Evolutionary conservation across 805 yeast genomes (phyloP).

Genomic region (Starmerella riodocensis): DNA sequence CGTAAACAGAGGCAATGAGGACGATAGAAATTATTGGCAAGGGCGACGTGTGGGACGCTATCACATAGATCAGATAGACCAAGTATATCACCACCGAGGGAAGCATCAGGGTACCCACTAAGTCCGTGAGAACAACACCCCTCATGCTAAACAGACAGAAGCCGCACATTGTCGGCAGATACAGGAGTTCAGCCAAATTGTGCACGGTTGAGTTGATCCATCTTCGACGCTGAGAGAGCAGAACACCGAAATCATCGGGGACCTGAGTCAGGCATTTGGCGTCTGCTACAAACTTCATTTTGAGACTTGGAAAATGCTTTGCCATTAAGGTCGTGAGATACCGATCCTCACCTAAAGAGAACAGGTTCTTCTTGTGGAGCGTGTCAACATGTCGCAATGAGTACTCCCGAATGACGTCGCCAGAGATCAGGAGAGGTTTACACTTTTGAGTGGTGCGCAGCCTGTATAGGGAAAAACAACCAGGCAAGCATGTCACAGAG

Average conservation of each 20-base stretch:
- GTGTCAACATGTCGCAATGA: constrained; percentile 45
- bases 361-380: constrained; percentile 46
- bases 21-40: constrained; percentile 40
- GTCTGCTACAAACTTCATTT: constrained; percentile 42
- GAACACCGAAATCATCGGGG: constrained; percentile 63
- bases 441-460: constrained; percentile 35
- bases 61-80: constrained; percentile 38
- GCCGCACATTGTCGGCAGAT: constrained; percentile 48
- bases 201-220: constrained; percentile 59
- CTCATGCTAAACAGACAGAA: constrained; percentile 50
- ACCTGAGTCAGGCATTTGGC: constrained; percentile 47
- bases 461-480: constrained; percentile 50
- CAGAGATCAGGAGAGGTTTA: constrained; percentile 46
- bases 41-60: constrained; percentile 40
- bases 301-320: constrained; percentile 43
- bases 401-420: constrained; percentile 46
- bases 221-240: constrained; percentile 84
- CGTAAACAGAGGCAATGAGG: constrained; percentile 43
- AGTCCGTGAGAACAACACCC: constrained; percentile 43
- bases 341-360: constrained; percentile 51
- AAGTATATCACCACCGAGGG: constrained; percentile 47
- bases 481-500: constrained; percentile 52
- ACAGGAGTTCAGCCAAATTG: constrained; percentile 44
- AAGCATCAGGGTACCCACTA: constrained; percentile 44
- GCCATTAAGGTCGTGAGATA: constrained; percentile 46